A percentile compares a stretch with the other conserved stretches of the same genome.
Evolutionary conservation across 2,329 filamentous ascomycete genomes (phyloP).

Genomic region (Coleophoma crateriformis): DNA sequence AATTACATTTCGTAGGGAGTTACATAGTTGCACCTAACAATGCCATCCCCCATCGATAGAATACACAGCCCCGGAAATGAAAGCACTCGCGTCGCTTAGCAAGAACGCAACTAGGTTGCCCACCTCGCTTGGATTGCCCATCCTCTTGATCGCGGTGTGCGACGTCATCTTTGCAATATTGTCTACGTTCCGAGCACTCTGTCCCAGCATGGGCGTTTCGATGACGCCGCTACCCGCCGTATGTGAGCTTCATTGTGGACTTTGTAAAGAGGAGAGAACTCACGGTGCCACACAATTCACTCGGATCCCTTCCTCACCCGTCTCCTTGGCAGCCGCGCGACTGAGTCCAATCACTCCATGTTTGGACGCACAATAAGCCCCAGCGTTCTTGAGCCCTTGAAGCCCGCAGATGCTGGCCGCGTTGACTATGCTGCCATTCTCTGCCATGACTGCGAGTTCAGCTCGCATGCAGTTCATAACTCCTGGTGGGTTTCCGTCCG

Average conservation of each 20-base stretch:
- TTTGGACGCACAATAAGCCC: conserved; percentile 24
- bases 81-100: neutral
- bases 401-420: conserved; percentile 35
- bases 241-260: neutral
- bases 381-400: conserved; percentile 22
- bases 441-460: conserved; percentile 36
- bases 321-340: conserved; percentile 24
- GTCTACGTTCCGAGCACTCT: neutral
- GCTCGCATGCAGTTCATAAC: conserved; percentile 44
- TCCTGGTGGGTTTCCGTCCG: conserved; percentile 21
- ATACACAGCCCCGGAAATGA: conserved; percentile 3
- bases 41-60: conserved; percentile 4
- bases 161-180: neutral
- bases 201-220: conserved; percentile 2
- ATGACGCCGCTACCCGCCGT: neutral
- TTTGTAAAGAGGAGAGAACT: neutral
- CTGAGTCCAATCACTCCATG: conserved; percentile 27
- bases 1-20: no score
- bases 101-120: conserved; percentile 6
- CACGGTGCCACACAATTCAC: conserved; percentile 13
- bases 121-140: conserved; percentile 27
- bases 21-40: neutral
- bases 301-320: conserved; percentile 7
- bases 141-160: neutral
- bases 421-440: conserved; percentile 54